A percentile compares a stretch with the other conserved stretches of the same genome.
These are phyloP conservation scores for Ceratobasidium sp. DNA, from an alignment of 1,284 basidiomycete species.

Conservation along the genomic window DNA sequence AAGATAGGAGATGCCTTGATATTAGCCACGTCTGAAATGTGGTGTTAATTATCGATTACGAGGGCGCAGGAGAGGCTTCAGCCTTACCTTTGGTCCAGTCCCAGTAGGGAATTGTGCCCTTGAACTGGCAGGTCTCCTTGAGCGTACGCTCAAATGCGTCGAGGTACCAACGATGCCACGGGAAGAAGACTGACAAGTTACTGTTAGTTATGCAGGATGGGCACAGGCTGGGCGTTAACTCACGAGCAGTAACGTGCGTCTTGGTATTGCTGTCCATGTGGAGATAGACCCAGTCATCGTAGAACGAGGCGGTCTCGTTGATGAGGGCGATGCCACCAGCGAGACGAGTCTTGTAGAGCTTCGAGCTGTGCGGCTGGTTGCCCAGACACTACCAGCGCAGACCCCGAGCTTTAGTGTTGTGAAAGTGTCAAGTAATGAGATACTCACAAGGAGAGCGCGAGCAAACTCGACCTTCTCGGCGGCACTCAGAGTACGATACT, in stretches of 20 bases:
- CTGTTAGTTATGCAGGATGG: not conserved
- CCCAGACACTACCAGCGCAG: constrained; percentile 6
- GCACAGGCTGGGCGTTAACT: not conserved
- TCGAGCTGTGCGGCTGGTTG: constrained; percentile 1
- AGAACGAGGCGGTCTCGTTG: constrained; percentile 4
- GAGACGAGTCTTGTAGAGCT: constrained; percentile 26
- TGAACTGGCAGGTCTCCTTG: constrained; percentile 15
- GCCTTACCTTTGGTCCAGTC: constrained; percentile 7
- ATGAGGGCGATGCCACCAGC: constrained; percentile 12
- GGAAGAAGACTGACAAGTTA: constrained; percentile 21
- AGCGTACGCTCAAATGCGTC: constrained; percentile 19
- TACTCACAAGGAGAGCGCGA: constrained; percentile 26
- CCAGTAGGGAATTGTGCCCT: constrained; percentile 30
- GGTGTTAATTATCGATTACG: not conserved
- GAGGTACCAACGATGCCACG: constrained; percentile 28
- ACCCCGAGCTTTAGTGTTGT: not conserved
- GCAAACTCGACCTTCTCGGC: constrained; percentile 34
- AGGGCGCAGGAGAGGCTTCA: not conserved
- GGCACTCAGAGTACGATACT: constrained; percentile 22
- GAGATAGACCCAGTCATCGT: constrained; percentile 35
- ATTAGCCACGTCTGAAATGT: constrained; percentile 8
- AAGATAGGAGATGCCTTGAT: constrained; percentile 19
- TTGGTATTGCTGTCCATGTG: constrained; percentile 24
- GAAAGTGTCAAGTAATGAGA: not conserved
- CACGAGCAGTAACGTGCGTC: constrained; percentile 28